Conservation (phyloP, 2,329 filamentous ascomycete species). For the Colletotrichum falcatum region DNA sequence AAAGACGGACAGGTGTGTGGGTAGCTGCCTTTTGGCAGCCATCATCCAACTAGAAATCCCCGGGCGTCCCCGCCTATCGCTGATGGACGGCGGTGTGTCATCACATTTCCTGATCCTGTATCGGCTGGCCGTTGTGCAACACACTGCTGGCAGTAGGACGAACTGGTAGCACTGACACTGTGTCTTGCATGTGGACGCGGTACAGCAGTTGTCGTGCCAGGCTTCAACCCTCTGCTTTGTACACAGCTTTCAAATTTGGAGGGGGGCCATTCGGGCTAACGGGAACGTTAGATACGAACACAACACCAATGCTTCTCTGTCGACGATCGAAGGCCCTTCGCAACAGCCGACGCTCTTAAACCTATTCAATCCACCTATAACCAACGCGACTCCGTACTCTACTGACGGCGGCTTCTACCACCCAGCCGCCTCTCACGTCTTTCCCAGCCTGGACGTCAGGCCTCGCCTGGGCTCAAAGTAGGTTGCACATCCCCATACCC, state of each 20-base stretch:
- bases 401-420: conserved; percentile 64
- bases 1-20: conserved; percentile 46
- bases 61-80: conserved; percentile 49
- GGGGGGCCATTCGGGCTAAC: conserved; percentile 43
- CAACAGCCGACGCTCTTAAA: conserved; percentile 64
- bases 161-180: conserved; percentile 48
- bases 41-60: conserved; percentile 51
- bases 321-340: conserved; percentile 64
- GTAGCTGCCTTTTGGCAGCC: conserved; percentile 51
- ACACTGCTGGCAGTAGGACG: conserved; percentile 60
- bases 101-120: conserved; percentile 55
- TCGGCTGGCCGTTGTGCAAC: conserved; percentile 57
- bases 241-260: conserved; percentile 29
- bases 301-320: conserved; percentile 63
- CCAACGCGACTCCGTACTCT: conserved; percentile 62
- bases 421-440: conserved; percentile 58
- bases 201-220: conserved; percentile 53
- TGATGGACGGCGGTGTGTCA: conserved; percentile 50
- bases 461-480: conserved; percentile 68
- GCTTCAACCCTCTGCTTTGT: conserved; percentile 45
- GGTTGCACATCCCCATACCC: conserved; percentile 49
- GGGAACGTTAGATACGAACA: conserved; percentile 64
- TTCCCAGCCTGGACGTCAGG: conserved; percentile 64
- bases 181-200: conserved; percentile 51
- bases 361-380: conserved; percentile 63